Conservation (phyloP, 2,329 filamentous ascomycete species). For the Cryoendolithus antarcticus region DNA sequence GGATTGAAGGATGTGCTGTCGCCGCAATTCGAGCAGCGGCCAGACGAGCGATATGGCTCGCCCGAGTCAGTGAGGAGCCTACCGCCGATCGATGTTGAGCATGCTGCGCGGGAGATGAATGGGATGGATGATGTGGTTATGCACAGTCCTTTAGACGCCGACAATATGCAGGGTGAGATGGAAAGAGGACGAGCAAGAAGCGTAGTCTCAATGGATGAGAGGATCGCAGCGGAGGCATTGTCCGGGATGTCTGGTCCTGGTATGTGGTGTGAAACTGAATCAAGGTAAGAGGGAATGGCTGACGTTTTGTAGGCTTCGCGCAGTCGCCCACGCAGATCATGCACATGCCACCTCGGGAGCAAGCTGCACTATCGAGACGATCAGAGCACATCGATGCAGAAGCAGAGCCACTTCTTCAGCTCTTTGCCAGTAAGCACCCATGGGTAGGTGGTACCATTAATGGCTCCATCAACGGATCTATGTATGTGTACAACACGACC, state of each 20-base stretch:
- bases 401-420: constrained; percentile 68
- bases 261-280: constrained; percentile 15
- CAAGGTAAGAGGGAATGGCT: constrained; percentile 3
- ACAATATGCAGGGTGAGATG: constrained; percentile 21
- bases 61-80: constrained; percentile 16
- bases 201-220: constrained; percentile 35
- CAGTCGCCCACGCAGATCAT: constrained; percentile 25
- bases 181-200: constrained; percentile 24
- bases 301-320: constrained; percentile 27
- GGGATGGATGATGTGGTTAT: constrained; percentile 24
- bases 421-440: constrained; percentile 80
- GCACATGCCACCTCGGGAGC: constrained; percentile 13
- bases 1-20: constrained; percentile 33
- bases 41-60: constrained; percentile 16
- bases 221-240: constrained; percentile 38
- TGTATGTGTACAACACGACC: constrained; percentile 72
- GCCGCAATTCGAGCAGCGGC: constrained; percentile 23
- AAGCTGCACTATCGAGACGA: not conserved
- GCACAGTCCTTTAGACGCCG: constrained; percentile 33
- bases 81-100: constrained; percentile 26
- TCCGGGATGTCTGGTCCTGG: constrained; percentile 38
- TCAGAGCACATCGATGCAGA: constrained; percentile 27
- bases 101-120: constrained; percentile 13
- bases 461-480: constrained; percentile 49
- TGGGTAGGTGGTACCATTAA: constrained; percentile 67